phyloP scores from a whole-genome alignment of 495 filamentous ascomycete species.

The Parathielavia appendiculata region DNA sequence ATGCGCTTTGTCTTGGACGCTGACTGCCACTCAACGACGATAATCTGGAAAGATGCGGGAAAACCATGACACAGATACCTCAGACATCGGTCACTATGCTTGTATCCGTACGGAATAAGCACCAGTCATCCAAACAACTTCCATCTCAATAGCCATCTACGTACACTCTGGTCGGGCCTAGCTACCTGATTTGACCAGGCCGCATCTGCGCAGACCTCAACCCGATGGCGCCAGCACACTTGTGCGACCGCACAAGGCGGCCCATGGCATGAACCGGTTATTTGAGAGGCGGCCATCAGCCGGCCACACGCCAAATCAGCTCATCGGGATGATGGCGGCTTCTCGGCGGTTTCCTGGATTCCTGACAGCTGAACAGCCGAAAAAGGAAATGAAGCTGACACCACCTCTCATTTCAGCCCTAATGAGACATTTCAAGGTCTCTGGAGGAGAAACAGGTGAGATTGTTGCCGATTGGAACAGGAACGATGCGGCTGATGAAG shows the following conservation, averaged over 20 bases:
- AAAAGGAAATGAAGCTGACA: constrained; percentile 5
- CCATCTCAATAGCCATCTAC: too few relatives aligned
- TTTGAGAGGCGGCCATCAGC: neutral
- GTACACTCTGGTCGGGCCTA: too few relatives aligned
- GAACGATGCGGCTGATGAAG: neutral
- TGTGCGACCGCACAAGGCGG: neutral
- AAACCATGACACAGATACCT: too few relatives aligned
- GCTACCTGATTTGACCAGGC: too few relatives aligned
- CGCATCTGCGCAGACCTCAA: neutral
- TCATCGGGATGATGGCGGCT: too few relatives aligned
- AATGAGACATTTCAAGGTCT: neutral
- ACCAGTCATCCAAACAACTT: too few relatives aligned
- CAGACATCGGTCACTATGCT: too few relatives aligned
- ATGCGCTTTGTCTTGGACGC: neutral
- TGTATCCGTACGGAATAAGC: too few relatives aligned
- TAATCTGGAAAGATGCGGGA: too few relatives aligned
- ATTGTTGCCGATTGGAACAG: neutral
- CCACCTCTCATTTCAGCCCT: neutral
- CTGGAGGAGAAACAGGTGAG: neutral
- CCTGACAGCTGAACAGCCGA: constrained; percentile 3
- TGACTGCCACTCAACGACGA: neutral
- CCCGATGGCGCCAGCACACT: neutral
- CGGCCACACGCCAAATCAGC: neutral
- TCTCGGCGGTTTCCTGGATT: neutral
- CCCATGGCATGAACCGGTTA: constrained; percentile 1